A percentile compares a stretch with the other conserved stretches of the same genome.
phyloP scores from a whole-genome alignment of 2,329 filamentous ascomycete genomes.

The Cercospora sojina region DNA sequence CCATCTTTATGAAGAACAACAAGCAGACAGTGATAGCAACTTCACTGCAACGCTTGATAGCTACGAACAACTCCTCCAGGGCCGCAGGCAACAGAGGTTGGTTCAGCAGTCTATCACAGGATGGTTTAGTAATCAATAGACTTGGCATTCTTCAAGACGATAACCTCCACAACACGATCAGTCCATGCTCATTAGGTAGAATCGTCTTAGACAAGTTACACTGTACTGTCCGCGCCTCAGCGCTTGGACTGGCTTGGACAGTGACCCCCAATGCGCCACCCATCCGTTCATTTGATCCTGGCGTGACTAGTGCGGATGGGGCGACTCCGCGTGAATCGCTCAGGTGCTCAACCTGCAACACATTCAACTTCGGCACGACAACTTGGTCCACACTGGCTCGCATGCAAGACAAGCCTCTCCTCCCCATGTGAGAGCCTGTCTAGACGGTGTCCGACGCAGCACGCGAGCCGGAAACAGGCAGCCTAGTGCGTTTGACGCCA shows the following conservation, averaged over 20 bases:
- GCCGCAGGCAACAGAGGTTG: too few relatives aligned
- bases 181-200: too few relatives aligned
- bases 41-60: too few relatives aligned
- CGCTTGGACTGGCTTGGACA: background rate
- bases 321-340: background rate
- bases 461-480: background rate
- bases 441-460: background rate
- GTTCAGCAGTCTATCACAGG: too few relatives aligned
- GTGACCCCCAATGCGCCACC: constrained; percentile 1
- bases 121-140: too few relatives aligned
- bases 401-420: background rate
- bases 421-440: background rate
- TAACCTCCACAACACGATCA: too few relatives aligned
- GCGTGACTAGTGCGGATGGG: background rate
- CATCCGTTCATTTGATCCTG: background rate
- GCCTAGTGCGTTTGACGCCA: background rate
- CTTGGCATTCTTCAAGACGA: too few relatives aligned
- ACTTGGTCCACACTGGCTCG: background rate
- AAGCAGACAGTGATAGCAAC: too few relatives aligned
- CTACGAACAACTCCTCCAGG: too few relatives aligned
- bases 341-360: background rate
- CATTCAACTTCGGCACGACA: background rate
- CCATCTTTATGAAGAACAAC: too few relatives aligned
- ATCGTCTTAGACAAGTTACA: too few relatives aligned
- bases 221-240: too few relatives aligned